Evolutionary conservation across 352 stramenopile genomes (phyloP).

Genomic region (Phytophthora multivora): DNA sequence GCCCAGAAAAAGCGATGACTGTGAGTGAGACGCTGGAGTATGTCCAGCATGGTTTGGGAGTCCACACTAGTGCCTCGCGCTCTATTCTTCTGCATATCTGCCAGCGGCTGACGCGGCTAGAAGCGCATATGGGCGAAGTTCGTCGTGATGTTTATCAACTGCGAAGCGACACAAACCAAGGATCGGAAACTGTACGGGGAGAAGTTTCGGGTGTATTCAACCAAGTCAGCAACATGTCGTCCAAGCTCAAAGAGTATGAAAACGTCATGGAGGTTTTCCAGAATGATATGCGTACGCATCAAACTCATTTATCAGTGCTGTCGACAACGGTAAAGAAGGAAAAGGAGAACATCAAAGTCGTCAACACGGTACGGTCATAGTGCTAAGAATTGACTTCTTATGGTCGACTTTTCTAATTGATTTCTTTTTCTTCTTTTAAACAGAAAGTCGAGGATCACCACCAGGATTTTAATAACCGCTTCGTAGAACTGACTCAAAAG

Average conservation of each 20-base stretch:
- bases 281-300: constrained; percentile 64
- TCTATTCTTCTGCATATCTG: constrained; percentile 71
- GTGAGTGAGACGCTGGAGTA: constrained; percentile 39
- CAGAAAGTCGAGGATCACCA: constrained; percentile 78
- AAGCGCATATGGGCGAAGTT: constrained; percentile 46
- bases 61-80: constrained; percentile 60
- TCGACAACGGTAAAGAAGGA: constrained; percentile 61
- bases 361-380: constrained; percentile 46
- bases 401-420: too few relatives aligned
- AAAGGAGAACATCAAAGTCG: constrained; percentile 55
- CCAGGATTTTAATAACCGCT: constrained; percentile 64
- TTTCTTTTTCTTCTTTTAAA: too few relatives aligned
- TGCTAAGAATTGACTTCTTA: background rate
- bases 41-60: constrained; percentile 55
- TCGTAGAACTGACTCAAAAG: constrained; percentile 64
- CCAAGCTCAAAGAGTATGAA: constrained; percentile 61
- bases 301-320: constrained; percentile 47
- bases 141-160: constrained; percentile 49
- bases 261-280: constrained; percentile 70
- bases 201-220: constrained; percentile 52
- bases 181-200: constrained; percentile 47
- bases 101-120: constrained; percentile 57
- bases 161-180: constrained; percentile 41
- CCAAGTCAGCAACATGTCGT: constrained; percentile 53
- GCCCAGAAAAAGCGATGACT: background rate